phyloP scores from a whole-genome alignment of 139 green algal species.

The Chlamydomonas incerta region DNA sequence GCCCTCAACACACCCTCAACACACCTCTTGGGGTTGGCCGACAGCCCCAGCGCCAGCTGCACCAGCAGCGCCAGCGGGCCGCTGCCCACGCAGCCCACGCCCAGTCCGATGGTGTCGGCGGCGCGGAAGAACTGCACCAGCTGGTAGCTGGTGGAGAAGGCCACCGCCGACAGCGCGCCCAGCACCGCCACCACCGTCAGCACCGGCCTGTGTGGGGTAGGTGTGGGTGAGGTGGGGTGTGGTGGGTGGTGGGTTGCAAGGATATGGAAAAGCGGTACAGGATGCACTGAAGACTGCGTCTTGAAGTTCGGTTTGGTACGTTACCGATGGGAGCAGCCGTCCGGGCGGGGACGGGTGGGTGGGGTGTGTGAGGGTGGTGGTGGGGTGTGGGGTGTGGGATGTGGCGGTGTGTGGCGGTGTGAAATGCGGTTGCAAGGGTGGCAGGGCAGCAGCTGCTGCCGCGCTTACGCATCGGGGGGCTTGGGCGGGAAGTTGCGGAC shows the following conservation, averaged over 20 bases:
- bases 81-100: conserved; percentile 62
- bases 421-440: too few species aligned
- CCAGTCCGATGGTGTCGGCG: conserved; percentile 85
- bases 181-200: conserved; percentile 64
- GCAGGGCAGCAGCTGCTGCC: too few species aligned
- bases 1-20: background rate
- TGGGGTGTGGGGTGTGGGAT: too few species aligned
- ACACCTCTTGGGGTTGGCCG: background rate
- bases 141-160: conserved; percentile 86
- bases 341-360: too few species aligned
- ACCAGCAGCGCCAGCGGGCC: conserved; percentile 75
- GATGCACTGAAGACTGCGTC: too few species aligned
- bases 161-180: conserved; percentile 71
- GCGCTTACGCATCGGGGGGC: too few species aligned
- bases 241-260: background rate
- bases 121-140: conserved; percentile 62
- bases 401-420: too few species aligned
- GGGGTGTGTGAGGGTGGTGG: too few species aligned
- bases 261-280: too few species aligned
- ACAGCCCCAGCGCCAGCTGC: conserved; percentile 57
- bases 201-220: conserved; percentile 36
- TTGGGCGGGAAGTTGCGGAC: too few species aligned
- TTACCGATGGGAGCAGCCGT: too few species aligned
- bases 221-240: conserved; percentile 64
- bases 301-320: too few species aligned